Evolutionary conservation across 306 rosid genomes (phyloP).

Genomic region (Betula pendula): DNA sequence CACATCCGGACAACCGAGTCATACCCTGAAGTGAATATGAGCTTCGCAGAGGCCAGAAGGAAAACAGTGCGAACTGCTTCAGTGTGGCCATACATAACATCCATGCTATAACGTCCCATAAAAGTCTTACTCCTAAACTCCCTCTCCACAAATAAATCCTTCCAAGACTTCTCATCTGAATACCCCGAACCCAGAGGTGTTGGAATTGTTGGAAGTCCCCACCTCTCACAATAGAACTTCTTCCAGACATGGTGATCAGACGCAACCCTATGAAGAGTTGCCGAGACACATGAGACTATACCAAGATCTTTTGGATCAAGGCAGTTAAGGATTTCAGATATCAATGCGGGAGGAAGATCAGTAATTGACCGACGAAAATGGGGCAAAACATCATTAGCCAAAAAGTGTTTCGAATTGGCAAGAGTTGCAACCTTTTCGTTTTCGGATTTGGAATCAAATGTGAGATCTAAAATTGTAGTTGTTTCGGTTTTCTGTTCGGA

Average conservation of each 20-base stretch:
- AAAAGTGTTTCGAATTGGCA: constrained; percentile 30
- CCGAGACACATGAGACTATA: constrained; percentile 74
- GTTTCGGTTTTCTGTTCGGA: constrained; percentile 27
- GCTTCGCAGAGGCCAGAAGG: constrained; percentile 75
- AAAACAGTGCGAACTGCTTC: constrained; percentile 85
- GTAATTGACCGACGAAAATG: constrained; percentile 49
- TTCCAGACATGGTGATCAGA: constrained; percentile 96
- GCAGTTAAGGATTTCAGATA: constrained; percentile 77
- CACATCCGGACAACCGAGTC: constrained; percentile 84
- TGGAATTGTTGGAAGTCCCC: constrained; percentile 72
- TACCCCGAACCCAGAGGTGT: constrained; percentile 36
- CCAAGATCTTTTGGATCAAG: constrained; percentile 96
- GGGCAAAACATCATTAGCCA: constrained; percentile 38
- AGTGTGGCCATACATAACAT: constrained; percentile 77
- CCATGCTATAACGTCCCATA: constrained; percentile 84
- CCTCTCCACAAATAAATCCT: constrained; percentile 80
- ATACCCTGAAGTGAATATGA: constrained; percentile 87
- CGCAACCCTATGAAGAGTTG: constrained; percentile 55
- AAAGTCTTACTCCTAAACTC: constrained; percentile 92
- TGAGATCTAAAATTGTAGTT: constrained; percentile 16
- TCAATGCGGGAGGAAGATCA: constrained; percentile 74
- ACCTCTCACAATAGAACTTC: constrained; percentile 85
- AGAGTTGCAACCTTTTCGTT: constrained; percentile 46
- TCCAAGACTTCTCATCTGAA: constrained; percentile 75
- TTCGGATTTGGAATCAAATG: no score